A percentile compares a stretch with the other conserved stretches of the same genome.
These are phyloP conservation scores for Chenopodium quinoa DNA, from an alignment of 148 eudicot genomes.

Conservation along the genomic window DNA sequence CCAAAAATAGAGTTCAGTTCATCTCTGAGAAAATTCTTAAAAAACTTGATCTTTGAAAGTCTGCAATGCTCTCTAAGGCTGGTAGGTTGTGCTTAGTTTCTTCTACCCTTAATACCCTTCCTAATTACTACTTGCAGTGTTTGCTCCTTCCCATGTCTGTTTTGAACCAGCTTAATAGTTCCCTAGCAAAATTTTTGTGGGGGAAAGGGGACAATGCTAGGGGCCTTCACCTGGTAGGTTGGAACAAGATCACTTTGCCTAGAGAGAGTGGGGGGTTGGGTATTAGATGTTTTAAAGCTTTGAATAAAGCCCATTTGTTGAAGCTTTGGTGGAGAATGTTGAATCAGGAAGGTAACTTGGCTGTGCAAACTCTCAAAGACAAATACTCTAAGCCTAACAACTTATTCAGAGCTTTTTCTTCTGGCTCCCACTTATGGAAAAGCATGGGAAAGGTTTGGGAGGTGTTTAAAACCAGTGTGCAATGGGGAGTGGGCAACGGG, in stretches of 20 bases:
- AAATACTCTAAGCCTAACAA: background rate
- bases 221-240: background rate
- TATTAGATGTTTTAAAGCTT: background rate
- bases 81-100: background rate
- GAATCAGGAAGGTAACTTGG: background rate
- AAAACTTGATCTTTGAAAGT: background rate
- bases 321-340: background rate
- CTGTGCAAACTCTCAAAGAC: background rate
- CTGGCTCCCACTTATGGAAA: background rate
- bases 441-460: background rate
- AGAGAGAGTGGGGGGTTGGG: background rate
- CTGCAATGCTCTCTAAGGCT: background rate
- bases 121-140: background rate
- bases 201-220: background rate
- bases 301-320: background rate
- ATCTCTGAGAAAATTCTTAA: background rate
- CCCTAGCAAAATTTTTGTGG: background rate
- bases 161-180: rapidly evolving
- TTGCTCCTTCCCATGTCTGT: background rate
- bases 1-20: background rate
- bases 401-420: background rate
- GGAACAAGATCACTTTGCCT: rapidly evolving
- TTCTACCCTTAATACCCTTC: background rate
- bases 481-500: no score
- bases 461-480: rapidly evolving